Percentiles rank a stretch among this genome's conserved stretches.
These are phyloP conservation scores for Solanum phureja DNA, from an alignment of 257 asterid genomes.

Conservation along the genomic window DNA sequence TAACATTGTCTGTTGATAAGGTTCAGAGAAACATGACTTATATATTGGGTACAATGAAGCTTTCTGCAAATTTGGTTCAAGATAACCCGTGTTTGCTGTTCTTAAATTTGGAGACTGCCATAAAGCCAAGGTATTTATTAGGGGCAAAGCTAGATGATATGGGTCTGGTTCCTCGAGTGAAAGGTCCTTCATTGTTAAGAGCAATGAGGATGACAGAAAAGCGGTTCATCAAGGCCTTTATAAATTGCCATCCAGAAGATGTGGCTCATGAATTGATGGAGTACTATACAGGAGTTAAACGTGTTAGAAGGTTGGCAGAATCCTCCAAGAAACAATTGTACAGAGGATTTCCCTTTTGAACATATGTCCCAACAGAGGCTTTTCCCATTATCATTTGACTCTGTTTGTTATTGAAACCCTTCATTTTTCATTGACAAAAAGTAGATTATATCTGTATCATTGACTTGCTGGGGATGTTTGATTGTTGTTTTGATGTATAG, in stretches of 20 bases:
- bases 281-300: constrained; percentile 35
- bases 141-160: constrained; percentile 60
- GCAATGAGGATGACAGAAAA: constrained; percentile 75
- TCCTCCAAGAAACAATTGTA: constrained; percentile 42
- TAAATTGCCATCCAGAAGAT: constrained; percentile 40
- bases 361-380: not conserved
- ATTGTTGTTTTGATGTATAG: not conserved
- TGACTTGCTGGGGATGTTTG: not conserved
- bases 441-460: not conserved
- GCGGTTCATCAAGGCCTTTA: constrained; percentile 44
- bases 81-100: constrained; percentile 39
- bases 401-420: not conserved
- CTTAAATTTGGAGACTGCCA: constrained; percentile 40
- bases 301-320: constrained; percentile 58
- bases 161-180: constrained; percentile 56
- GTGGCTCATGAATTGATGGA: constrained; percentile 40
- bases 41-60: constrained; percentile 54
- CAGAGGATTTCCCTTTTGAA: constrained; percentile 65
- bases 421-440: not conserved
- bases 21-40: constrained; percentile 80
- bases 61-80: constrained; percentile 31
- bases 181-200: constrained; percentile 43
- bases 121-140: constrained; percentile 55
- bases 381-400: not conserved
- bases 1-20: constrained; percentile 63